A percentile compares a stretch with the other conserved stretches of the same genome.
These are phyloP conservation scores for Phymatotrichopsis omnivora DNA, from an alignment of 2,329 filamentous ascomycete genomes.

Conservation along the genomic window DNA sequence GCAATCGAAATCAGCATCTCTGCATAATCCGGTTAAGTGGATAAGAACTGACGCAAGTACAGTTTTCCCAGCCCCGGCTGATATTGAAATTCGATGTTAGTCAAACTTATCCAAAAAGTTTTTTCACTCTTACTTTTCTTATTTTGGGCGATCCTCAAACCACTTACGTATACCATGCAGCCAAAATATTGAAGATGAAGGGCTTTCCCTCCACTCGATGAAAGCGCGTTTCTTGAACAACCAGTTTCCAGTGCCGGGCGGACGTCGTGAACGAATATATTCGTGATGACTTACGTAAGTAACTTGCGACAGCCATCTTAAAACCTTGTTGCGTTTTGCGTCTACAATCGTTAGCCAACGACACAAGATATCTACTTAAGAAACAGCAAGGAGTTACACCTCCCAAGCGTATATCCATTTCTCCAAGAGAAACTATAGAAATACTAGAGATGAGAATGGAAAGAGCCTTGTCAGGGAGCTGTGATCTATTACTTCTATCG, in stretches of 20 bases:
- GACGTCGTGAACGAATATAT: not conserved
- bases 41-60: constrained; percentile 34
- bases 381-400: too few species aligned
- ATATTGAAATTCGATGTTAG: not conserved
- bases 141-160: constrained; percentile 27
- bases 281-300: constrained; percentile 3
- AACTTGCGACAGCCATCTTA: constrained; percentile 11
- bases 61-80: constrained; percentile 31
- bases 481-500: too few species aligned
- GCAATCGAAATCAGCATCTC: too few species aligned
- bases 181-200: constrained; percentile 20
- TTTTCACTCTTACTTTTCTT: too few species aligned
- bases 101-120: constrained; percentile 30
- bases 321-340: too few species aligned
- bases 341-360: too few species aligned
- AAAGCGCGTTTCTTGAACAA: not conserved
- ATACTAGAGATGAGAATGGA: too few species aligned
- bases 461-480: too few species aligned
- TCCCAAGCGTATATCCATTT: too few species aligned
- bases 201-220: constrained; percentile 1
- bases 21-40: too few species aligned
- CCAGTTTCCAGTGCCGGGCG: constrained; percentile 14
- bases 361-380: too few species aligned
- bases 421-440: too few species aligned
- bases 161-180: constrained; percentile 30